Evolutionary conservation across 495 filamentous ascomycete species (phyloP), one percentile per base, ranked within the genome.

Genomic region (Aspergillus cavernicola): DNA sequence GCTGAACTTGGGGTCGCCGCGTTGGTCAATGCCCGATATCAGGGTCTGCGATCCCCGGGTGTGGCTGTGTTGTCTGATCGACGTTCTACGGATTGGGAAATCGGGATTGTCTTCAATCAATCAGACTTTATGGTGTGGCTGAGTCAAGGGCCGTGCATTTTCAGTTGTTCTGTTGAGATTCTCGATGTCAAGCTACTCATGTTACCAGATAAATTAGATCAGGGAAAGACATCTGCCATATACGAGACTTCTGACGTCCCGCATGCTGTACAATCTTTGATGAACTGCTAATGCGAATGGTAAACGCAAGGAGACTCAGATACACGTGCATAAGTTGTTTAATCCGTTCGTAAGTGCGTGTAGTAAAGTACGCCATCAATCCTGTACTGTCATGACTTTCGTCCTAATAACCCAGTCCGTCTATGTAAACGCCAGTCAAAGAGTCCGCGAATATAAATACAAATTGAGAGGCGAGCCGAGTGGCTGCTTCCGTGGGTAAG

Each of bases 351-450:
- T 15, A 22, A 45, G 28, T 40, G 23, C 9, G n/a, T 16, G 33
- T 46, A 32, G 32, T 49, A 10, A 36, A 32, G 22, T 11, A 38
- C 12, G n/a, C 46, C 28, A 10, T 15, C 40, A n/a, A 41, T 44
- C 35, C 41, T 36, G 37, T 51, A 35, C 24, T 52, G 44, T 24
- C 44, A 47, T 37, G 31, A 51, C 37, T 51, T 37, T 40, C 32
- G 19, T 24, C 20, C 19, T 3, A n/a, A 10, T 38, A 46, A 20
- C 40, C 52, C 42, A 39, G n/a, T 52, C 48, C 52, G 35, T 59
- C 57, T 59, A 55, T 53, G 23, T 40, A 37, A 55, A 56, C 57
- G 48, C 52, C 52, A 35, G 28, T 49, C 19, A 50, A 49, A 7
- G 38, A 48, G 15, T 24, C n/a, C 20, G n/a, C 35, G 31, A 35